These are phyloP conservation scores for Asterionellopsis glacialis DNA, from an alignment of 108 stramenopile species.

Conservation along the genomic window DNA sequence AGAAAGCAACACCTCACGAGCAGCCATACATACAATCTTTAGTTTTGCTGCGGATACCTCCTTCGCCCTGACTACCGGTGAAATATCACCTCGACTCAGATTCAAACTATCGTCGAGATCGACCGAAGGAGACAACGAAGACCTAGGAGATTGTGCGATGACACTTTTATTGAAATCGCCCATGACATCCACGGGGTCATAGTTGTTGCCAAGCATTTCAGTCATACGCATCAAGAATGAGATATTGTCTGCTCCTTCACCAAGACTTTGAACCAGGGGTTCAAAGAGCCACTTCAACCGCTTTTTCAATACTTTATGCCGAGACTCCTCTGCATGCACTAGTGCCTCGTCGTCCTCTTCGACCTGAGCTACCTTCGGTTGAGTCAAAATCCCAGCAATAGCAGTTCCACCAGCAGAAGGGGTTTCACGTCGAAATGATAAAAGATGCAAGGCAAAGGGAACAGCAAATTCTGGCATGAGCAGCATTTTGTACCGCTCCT, in stretches of 20 bases:
- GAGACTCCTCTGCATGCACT: constrained; percentile 23
- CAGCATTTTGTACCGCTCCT: constrained; percentile 49
- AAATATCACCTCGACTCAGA: neutral
- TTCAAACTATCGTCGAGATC: neutral
- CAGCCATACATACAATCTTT: constrained; percentile 48
- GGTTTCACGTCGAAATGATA: constrained; percentile 72
- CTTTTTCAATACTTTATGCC: constrained; percentile 52
- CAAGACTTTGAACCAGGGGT: constrained; percentile 76
- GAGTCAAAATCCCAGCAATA: constrained; percentile 4
- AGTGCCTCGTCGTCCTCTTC: constrained; percentile 36
- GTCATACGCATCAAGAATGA: constrained; percentile 81
- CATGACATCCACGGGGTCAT: constrained; percentile 13
- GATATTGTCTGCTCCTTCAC: constrained; percentile 83
- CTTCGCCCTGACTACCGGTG: neutral
- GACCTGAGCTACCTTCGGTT: constrained; percentile 9
- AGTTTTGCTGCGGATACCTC: constrained; percentile 39
- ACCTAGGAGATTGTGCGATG: neutral
- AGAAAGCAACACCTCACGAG: constrained; percentile 71
- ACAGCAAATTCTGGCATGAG: constrained; percentile 86
- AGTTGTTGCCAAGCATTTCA: constrained; percentile 53
- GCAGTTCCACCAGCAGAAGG: constrained; percentile 31
- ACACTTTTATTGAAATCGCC: neutral
- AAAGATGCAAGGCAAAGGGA: constrained; percentile 73
- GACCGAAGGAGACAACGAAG: neutral
- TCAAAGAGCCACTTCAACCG: constrained; percentile 84